A percentile compares a stretch with the other conserved stretches of the same genome.
Evolutionary conservation across 805 yeast species (phyloP).

Genomic region (Teunomyces cretensis): DNA sequence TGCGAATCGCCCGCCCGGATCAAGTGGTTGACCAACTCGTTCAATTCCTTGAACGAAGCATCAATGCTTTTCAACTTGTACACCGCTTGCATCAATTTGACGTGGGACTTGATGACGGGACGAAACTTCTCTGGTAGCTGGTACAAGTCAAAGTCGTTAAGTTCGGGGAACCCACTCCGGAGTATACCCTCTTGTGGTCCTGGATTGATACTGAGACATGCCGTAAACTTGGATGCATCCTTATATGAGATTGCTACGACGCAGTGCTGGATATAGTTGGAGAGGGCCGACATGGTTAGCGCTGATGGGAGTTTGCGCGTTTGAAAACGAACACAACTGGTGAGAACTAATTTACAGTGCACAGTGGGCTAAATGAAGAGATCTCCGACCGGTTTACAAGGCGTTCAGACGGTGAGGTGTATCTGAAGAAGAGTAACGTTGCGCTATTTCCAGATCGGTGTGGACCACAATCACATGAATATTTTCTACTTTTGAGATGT

Average conservation of each 20-base stretch:
- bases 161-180: constrained; percentile 33
- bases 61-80: constrained; percentile 33
- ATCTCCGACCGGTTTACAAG: too few relatives aligned
- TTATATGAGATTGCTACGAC: constrained; percentile 17
- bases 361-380: too few relatives aligned
- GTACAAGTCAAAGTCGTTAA: constrained; percentile 41
- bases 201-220: constrained; percentile 37
- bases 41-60: constrained; percentile 31
- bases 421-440: too few relatives aligned
- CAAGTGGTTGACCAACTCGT: constrained; percentile 44
- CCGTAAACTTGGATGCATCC: constrained; percentile 17
- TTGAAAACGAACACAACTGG: too few relatives aligned
- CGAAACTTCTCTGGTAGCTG: constrained; percentile 37
- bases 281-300: constrained; percentile 1
- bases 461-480: too few relatives aligned
- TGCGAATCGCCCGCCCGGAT: constrained; percentile 55
- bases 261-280: constrained; percentile 21
- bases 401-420: too few relatives aligned
- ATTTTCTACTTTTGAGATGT: too few relatives aligned
- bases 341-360: too few relatives aligned
- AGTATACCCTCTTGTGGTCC: constrained; percentile 26
- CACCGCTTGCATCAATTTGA: constrained; percentile 35
- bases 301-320: not conserved
- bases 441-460: too few relatives aligned
- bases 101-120: constrained; percentile 30